Percentiles rank a stretch among this genome's conserved stretches.
phyloP scores from a whole-genome alignment of 140 eudicot genomes.

The Ambrosia hybrid region DNA sequence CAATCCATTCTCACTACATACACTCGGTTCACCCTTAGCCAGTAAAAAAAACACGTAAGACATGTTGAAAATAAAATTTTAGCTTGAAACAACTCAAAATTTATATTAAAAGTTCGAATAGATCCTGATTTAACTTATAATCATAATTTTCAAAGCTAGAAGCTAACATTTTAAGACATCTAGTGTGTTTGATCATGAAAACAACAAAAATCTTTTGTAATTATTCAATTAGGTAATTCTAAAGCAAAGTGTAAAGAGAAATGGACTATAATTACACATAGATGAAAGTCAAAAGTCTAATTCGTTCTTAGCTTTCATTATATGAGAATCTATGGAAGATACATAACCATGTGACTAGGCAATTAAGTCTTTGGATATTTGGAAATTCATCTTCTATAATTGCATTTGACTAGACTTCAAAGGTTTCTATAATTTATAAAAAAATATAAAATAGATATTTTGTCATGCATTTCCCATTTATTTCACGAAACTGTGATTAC shows the following conservation, averaged over 20 bases:
- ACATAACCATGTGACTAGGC: conserved; percentile 14
- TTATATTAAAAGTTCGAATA: too few species aligned
- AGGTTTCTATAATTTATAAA: too few species aligned
- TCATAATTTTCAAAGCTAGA: background rate
- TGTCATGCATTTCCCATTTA: background rate
- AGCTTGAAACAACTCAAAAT: background rate
- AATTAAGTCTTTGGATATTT: conserved; percentile 25
- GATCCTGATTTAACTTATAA: background rate
- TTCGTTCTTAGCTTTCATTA: conserved; percentile 8
- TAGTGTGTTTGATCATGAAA: background rate
- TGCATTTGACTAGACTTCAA: too few species aligned
- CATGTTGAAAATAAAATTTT: background rate
- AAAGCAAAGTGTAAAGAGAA: background rate
- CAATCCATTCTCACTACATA: too few species aligned
- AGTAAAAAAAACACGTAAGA: background rate
- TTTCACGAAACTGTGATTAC: background rate
- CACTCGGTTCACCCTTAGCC: too few species aligned
- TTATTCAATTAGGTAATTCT: background rate
- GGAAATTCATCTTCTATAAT: conserved; percentile 2
- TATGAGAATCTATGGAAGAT: conserved; percentile 17
- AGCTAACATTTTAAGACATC: background rate
- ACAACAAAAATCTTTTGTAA: background rate
- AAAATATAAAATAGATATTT: conserved; percentile 11
- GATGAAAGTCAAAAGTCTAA: background rate
- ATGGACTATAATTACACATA: conserved; percentile 8